A percentile compares a stretch with the other conserved stretches of the same genome.
These are phyloP conservation scores for Aspergillus conjunctus DNA, from an alignment of 495 filamentous ascomycete genomes.

Conservation along the genomic window DNA sequence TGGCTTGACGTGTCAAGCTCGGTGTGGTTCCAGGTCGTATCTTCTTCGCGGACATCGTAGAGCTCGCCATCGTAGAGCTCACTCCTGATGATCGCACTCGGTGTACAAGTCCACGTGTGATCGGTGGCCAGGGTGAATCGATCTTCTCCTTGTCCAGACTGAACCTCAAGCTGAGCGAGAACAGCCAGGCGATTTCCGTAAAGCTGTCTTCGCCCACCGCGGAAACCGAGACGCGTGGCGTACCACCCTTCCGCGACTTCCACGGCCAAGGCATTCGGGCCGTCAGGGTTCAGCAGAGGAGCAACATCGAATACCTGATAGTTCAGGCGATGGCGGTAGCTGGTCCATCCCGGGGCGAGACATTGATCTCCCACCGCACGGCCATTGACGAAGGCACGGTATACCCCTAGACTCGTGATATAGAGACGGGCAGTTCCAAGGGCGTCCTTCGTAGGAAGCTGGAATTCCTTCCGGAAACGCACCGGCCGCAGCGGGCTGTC, in stretches of 20 bases:
- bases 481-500: conserved; percentile 29
- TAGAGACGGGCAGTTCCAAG: conserved; percentile 47
- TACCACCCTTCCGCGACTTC: conserved; percentile 60
- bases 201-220: conserved; percentile 31
- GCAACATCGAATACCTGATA: conserved; percentile 57
- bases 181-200: conserved; percentile 51
- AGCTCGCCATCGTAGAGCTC: conserved; percentile 58
- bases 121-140: conserved; percentile 41
- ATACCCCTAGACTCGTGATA: conserved; percentile 54
- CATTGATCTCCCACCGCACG: conserved; percentile 46
- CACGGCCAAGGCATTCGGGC: conserved; percentile 49
- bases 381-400: conserved; percentile 54
- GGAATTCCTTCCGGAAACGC: conserved; percentile 33
- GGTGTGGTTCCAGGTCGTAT: background rate
- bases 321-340: conserved; percentile 50
- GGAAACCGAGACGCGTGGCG: conserved; percentile 50
- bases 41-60: conserved; percentile 41
- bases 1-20: too few relatives aligned
- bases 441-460: conserved; percentile 7
- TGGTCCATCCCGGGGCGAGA: conserved; percentile 56
- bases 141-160: conserved; percentile 20
- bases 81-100: conserved; percentile 44
- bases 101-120: conserved; percentile 43
- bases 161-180: conserved; percentile 48
- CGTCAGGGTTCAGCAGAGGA: conserved; percentile 30